Base-by-base conservation (phyloP, 2,329 filamentous ascomycete species). In the Fusarium nelsonii region DNA sequence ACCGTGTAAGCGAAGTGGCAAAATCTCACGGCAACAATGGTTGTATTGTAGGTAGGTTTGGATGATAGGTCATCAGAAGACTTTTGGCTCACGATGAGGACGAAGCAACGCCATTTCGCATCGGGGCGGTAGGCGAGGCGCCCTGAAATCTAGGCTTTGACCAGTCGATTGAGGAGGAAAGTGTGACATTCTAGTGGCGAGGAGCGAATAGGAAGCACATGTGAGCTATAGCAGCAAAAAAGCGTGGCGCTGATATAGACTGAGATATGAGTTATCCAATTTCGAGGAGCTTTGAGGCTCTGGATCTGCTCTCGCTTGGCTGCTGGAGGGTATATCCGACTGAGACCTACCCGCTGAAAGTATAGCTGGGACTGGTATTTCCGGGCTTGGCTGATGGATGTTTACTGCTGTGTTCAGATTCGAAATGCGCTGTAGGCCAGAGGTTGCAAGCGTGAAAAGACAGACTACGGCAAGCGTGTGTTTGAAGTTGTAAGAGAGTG, bases 401-500 rank as follows among this genome's bases (percentile, higher is more conserved):
- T 54, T 53, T 58, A 39, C 28, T 45, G 63, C 63, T 65, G 51
- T 56, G 33, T 40, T 54, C 51, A 61, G 53, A 46, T 56, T 39
- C 46, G 41, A 60, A 52, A 39, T 54, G 54, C 45, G 50, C 53
- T 67, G 61, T 34, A 66, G 44, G 57, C 43, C 32, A 65, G 50
- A 59, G 51, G 52, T 64, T 59, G 52, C 58, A 58, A 56, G 59
- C 43, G 52, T 61, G 37, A 55, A 59, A 58, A 56, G 57, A 58
- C 58, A 58, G 58, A 61, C 59, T 62, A 68, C 60, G 60, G 63
- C 66, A 63, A 68, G 68, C 65, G 63, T 46, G 69, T 74, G 73
- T 75, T 74, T 75, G 73, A 75, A 70, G 71, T 73, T 73, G 58
- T 49, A 66, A 59, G 69, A 66, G 68, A 64, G 65, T 58, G 68